Evolutionary conservation across 2,329 filamentous ascomycete species (phyloP).

Genomic region (Leptographium procerum): DNA sequence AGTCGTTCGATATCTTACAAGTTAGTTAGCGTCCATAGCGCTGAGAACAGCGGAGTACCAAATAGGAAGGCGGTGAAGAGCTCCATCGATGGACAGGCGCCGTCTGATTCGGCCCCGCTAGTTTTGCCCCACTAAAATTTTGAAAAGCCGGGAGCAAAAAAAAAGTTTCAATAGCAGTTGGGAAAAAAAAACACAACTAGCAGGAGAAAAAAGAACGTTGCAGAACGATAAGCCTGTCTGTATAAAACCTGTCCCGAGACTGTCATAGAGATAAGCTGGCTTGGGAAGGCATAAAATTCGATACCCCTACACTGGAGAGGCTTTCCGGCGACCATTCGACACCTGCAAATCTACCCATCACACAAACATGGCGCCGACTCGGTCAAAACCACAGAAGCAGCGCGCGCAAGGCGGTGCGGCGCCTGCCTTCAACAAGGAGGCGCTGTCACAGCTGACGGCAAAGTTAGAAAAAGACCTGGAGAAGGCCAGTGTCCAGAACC

Average conservation of each 20-base stretch:
- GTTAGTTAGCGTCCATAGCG: not conserved
- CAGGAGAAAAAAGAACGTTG: not conserved
- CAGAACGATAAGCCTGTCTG: not conserved
- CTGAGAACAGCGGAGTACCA: not conserved
- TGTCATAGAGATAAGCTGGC: not conserved
- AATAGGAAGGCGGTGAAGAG: conserved; percentile 12
- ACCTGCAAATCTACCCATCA: not conserved
- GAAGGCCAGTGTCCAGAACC: conserved; percentile 20
- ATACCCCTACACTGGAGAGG: not conserved
- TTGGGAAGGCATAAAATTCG: not conserved
- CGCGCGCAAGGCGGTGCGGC: conserved; percentile 15
- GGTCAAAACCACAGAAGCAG: conserved; percentile 25
- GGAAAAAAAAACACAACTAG: not conserved
- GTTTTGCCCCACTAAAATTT: conserved; percentile 6
- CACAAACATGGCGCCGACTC: not conserved
- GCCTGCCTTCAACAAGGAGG: conserved; percentile 34
- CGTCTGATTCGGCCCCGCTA: not conserved
- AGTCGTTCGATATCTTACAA: not conserved
- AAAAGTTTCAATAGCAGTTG: not conserved
- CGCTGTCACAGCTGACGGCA: conserved; percentile 41
- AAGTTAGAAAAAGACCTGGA: conserved; percentile 44
- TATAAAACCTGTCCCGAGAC: not conserved
- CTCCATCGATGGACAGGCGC: not conserved
- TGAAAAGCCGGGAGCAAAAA: conserved; percentile 5
- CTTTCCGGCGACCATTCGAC: not conserved